Base-by-base conservation (phyloP, 1,139 yeast genomes). In the Candida sanyaensis region DNA sequence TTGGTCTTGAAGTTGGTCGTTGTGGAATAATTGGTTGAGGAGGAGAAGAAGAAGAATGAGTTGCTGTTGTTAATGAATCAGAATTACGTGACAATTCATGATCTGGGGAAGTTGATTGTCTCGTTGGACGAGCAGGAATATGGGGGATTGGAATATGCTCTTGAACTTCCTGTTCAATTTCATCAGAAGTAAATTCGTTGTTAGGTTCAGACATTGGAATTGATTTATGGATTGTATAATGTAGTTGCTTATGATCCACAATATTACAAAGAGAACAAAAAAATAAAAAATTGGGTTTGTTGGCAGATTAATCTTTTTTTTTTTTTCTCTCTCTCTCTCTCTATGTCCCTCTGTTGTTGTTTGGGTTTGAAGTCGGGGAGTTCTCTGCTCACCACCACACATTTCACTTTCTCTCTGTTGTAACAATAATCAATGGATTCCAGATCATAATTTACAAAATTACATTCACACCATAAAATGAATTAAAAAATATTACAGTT, bases 51-150 rank as follows among this genome's bases (percentile, higher is more conserved):
- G 13, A 17, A 3, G 21, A 17, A 17, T 17, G 21, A 7, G 17
- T 39, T 39, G 42, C 21, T 11, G 23, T 11, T 21, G 34, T 21
- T 23, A 26, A 11, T 34, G 38, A 10, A 17, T 34, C 38, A 12
- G 26, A 23, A 34, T 9, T 34, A 10, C 9, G 12, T 8, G 26
- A 8, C 23, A 34, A 34, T 21, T 34, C 38, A 21, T 34, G 38
- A 8, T 34, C 29, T 24, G 39, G 9, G 24, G 28, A 12, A 10
- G 41, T 37, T 21, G 40, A 27, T 30, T 30, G 34, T 31, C 43
- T 33, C 3, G 37, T 33, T 41, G 45, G 45, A 37, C 45, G 45
- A 29, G 45, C 29, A 6, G 41, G 45, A 31, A 43, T 38, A 5
- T 2, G 27, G 2, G 45, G 45, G 24, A 23, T 40, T 8, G 44